Conservation (phyloP, 2,329 filamentous ascomycete genomes). For the Fusarium guadeloupense region DNA sequence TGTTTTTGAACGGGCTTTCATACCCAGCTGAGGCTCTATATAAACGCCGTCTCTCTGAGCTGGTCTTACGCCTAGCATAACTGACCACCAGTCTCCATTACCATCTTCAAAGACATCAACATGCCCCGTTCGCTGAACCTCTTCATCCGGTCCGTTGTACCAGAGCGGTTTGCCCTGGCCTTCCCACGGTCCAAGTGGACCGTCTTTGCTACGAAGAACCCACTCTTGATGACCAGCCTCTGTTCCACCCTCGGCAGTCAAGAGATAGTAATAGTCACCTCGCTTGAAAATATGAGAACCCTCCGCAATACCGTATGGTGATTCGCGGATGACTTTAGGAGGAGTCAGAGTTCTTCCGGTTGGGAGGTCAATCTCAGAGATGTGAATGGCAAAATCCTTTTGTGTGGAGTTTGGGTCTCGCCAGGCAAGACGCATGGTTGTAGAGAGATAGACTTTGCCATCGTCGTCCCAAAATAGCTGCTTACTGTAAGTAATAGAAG, state of each 20-base stretch:
- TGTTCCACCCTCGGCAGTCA: constrained; percentile 41
- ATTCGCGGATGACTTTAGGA: constrained; percentile 49
- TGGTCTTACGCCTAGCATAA: constrained; percentile 37
- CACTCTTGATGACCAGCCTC: constrained; percentile 60
- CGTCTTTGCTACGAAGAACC: constrained; percentile 56
- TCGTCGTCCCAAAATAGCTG: constrained; percentile 60
- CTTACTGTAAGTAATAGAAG: neutral
- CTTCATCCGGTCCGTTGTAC: constrained; percentile 56
- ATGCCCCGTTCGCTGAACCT: constrained; percentile 54
- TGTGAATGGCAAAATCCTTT: constrained; percentile 63
- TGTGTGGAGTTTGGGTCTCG: constrained; percentile 51
- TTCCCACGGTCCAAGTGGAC: constrained; percentile 61
- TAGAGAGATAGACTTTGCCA: constrained; percentile 60
- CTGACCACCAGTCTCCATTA: constrained; percentile 37
- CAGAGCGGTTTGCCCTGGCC: constrained; percentile 42
- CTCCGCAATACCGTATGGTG: constrained; percentile 53
- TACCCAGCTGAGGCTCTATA: constrained; percentile 39
- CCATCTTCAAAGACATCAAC: constrained; percentile 40
- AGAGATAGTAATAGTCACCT: constrained; percentile 38
- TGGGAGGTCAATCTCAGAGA: constrained; percentile 54
- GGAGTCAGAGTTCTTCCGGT: constrained; percentile 53
- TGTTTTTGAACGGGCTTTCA: accelerated
- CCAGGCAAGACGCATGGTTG: constrained; percentile 48
- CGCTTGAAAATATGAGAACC: constrained; percentile 47
- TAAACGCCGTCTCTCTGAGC: constrained; percentile 13